Evolutionary conservation across 2,329 filamentous ascomycete genomes (phyloP).

Genomic region (Xylariaceae sp.): DNA sequence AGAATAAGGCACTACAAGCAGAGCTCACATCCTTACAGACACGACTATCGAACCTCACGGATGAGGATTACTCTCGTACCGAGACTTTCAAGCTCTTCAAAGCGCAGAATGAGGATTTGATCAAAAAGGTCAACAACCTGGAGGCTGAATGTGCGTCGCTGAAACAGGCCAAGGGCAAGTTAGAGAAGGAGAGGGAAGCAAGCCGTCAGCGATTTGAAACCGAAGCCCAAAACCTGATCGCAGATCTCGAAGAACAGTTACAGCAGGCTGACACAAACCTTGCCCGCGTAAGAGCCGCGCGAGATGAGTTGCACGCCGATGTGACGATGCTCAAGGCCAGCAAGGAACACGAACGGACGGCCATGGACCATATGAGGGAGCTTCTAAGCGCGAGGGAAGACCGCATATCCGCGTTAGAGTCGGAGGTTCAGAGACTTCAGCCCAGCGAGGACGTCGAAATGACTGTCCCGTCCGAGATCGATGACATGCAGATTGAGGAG

Average conservation of each 20-base stretch:
- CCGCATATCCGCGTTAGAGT: conserved; percentile 75
- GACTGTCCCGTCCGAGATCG: conserved; percentile 44
- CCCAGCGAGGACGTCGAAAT: conserved; percentile 43
- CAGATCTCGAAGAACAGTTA: conserved; percentile 77
- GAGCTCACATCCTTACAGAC: conserved; percentile 71
- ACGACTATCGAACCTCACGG: conserved; percentile 66
- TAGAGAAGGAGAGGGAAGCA: conserved; percentile 76
- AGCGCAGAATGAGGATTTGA: conserved; percentile 83
- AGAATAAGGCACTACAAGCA: conserved; percentile 68
- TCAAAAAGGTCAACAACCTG: conserved; percentile 84
- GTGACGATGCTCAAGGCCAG: conserved; percentile 71
- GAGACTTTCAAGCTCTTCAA: conserved; percentile 92
- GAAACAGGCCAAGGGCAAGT: conserved; percentile 76
- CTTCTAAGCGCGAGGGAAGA: conserved; percentile 73
- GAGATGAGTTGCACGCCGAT: conserved; percentile 83
- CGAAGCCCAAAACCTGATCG: conserved; percentile 66
- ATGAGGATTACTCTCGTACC: conserved; percentile 90
- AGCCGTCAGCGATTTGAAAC: conserved; percentile 77
- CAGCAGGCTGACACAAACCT: conserved; percentile 78
- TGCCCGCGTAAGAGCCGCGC: conserved; percentile 72
- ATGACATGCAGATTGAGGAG: conserved; percentile 61
- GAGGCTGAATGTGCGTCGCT: conserved; percentile 84
- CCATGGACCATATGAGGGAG: conserved; percentile 71
- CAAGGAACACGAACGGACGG: conserved; percentile 68
- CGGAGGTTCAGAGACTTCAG: conserved; percentile 68